These are phyloP conservation scores for Gelatoporia subvermispora DNA, from an alignment of 768 basidiomycete genomes.

Conservation along the genomic window DNA sequence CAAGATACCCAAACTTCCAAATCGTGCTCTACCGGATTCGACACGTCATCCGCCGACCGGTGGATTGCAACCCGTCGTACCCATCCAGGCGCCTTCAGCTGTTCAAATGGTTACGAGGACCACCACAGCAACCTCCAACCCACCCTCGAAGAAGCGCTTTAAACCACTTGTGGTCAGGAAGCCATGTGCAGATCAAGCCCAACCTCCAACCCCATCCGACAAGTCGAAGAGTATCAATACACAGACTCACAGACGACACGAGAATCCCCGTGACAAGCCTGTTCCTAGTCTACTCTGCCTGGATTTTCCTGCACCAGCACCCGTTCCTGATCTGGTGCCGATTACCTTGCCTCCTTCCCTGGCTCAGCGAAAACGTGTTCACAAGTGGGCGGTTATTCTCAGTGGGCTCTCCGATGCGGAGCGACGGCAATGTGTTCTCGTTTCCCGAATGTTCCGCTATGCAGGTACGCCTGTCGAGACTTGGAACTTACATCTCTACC, in stretches of 20 bases:
- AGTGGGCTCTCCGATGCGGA: slow-evolving; percentile 42
- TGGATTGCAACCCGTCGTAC: too few relatives aligned
- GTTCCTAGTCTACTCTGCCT: slow-evolving; percentile 21
- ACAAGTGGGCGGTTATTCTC: slow-evolving; percentile 49
- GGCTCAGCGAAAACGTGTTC: slow-evolving; percentile 51
- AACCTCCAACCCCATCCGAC: not conserved
- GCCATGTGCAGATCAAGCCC: not conserved
- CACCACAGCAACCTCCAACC: too few relatives aligned
- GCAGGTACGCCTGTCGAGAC: slow-evolving; percentile 39
- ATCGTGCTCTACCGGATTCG: too few relatives aligned
- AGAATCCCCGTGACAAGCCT: too few relatives aligned
- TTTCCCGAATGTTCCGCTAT: slow-evolving; percentile 59
- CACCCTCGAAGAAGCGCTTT: slow-evolving; percentile 16
- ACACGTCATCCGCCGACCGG: too few relatives aligned
- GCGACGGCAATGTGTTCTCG: slow-evolving; percentile 41
- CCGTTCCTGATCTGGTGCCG: slow-evolving; percentile 25
- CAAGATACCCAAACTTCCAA: too few relatives aligned
- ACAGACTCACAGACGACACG: too few relatives aligned
- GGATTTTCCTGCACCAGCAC: slow-evolving; percentile 28
- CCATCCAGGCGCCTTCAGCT: too few relatives aligned
- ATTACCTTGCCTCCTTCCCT: slow-evolving; percentile 57
- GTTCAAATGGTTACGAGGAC: too few relatives aligned
- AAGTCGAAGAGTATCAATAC: too few relatives aligned
- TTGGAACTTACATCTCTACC: not conserved
- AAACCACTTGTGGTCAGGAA: slow-evolving; percentile 13